Evolutionary conservation across 2,329 filamentous ascomycete species (phyloP).

Genomic region (Arachnomyces sp.): DNA sequence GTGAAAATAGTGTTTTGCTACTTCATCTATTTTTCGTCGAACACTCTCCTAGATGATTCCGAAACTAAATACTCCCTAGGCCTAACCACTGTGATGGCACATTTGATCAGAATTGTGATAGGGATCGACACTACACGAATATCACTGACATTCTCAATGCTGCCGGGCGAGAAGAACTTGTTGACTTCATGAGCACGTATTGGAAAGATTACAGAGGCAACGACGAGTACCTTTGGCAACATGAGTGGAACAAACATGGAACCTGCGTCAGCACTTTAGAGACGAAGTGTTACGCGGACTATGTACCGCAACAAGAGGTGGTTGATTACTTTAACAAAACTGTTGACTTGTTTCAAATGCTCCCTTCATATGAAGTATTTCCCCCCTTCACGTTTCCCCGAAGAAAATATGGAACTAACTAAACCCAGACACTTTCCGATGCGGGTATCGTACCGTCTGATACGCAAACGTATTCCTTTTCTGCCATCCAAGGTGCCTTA

Average conservation of each 20-base stretch:
- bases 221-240: slow-evolving; percentile 60
- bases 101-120: slow-evolving; percentile 59
- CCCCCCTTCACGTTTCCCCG: background rate
- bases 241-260: slow-evolving; percentile 69
- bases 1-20: background rate
- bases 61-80: slow-evolving; percentile 24
- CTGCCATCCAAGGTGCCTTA: slow-evolving; percentile 53
- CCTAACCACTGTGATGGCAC: slow-evolving; percentile 62
- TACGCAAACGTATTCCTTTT: slow-evolving; percentile 50
- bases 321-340: slow-evolving; percentile 61
- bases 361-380: slow-evolving; percentile 54
- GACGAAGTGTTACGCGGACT: slow-evolving; percentile 56
- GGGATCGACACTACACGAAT: slow-evolving; percentile 53
- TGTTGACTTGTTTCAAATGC: slow-evolving; percentile 56
- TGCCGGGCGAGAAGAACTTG: slow-evolving; percentile 46
- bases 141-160: slow-evolving; percentile 54
- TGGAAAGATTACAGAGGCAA: slow-evolving; percentile 62
- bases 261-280: slow-evolving; percentile 64
- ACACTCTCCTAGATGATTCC: background rate
- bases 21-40: background rate
- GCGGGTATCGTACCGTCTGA: slow-evolving; percentile 51
- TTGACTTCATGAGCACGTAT: slow-evolving; percentile 60
- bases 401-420: slow-evolving; percentile 5
- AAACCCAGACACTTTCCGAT: slow-evolving; percentile 43
- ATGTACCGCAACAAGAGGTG: slow-evolving; percentile 55